A percentile compares a stretch with the other conserved stretches of the same genome.
These are phyloP conservation scores for Schizothecium vesticola DNA, from an alignment of 495 filamentous ascomycete species.

Conservation along the genomic window DNA sequence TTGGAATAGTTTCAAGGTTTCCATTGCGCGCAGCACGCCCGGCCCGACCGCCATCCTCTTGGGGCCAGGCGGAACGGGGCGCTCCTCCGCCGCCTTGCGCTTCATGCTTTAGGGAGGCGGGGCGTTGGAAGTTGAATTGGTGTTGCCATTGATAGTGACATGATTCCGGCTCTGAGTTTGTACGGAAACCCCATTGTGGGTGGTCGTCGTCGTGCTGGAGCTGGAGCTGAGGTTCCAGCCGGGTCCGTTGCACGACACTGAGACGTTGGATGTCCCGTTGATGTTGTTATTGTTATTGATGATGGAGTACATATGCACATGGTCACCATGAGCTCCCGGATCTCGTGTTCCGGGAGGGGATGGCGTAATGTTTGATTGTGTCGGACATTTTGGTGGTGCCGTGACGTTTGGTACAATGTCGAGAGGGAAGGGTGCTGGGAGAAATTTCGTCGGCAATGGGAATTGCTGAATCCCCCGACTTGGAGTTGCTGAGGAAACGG, in stretches of 20 bases:
- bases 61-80: too few relatives aligned
- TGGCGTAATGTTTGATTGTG: background rate
- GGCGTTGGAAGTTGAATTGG: background rate
- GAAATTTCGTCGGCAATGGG: background rate
- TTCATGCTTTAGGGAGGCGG: background rate
- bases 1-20: too few relatives aligned
- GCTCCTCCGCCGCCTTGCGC: background rate
- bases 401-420: background rate
- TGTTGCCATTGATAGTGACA: background rate
- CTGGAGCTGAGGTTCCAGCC: too few relatives aligned
- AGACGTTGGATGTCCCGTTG: too few relatives aligned
- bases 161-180: background rate
- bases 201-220: background rate
- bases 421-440: background rate
- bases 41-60: background rate
- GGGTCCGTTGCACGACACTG: too few relatives aligned
- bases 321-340: background rate
- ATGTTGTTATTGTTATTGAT: background rate
- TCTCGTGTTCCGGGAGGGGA: too few relatives aligned
- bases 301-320: background rate
- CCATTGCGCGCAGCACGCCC: too few relatives aligned
- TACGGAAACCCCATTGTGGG: too few relatives aligned
- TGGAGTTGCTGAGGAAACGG: background rate
- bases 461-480: background rate
- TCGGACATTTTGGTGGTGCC: background rate